Base-by-base conservation (phyloP, 192 early-diverging fungal genomes). In the Umbelopsis sp. region DNA sequence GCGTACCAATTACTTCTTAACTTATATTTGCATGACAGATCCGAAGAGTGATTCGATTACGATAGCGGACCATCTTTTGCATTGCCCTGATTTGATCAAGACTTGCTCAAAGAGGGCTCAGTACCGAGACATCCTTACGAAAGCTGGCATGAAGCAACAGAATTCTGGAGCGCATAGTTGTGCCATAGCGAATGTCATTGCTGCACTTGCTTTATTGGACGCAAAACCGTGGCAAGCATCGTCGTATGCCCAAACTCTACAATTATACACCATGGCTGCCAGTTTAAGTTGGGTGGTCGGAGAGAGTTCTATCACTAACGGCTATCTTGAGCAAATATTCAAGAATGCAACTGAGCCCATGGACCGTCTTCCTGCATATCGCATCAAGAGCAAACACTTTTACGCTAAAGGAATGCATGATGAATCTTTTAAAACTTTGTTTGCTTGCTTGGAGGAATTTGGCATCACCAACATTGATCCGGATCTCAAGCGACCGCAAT, bases 31-130 rank as follows among this genome's bases (percentile, higher is more conserved):
- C 4, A 44, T 66, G 16, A 45, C n/a, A 68, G 70, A 76, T 12
- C 30, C 37, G 2, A 49, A 50, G 20, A 44, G 25, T 8, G 76
- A 77, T 16, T 65, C 27, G 13, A 64, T 77, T 44, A 21, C 66
- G 21, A 61, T 73, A 7, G 50, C 76, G 9, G 76, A 77, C 16
- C 76, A 77, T 69, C 68, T 77, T 21, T 35, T 73, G 25, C 72
- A 77, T 20, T 72, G 71, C 21, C 20, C 68, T 64, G 48, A 66
- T 23, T 23, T 69, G 8, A 50, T 77, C 7, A 21, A 35, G 5
- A 46, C 23, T 22, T 20, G 68, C 12, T 15, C 66, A 18, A 49
- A 77, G 3, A 77, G 49, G 44, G 16, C 55, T 10, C 47, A 49
- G 0, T 77, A 70, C 22, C 52, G 67, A 10, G 67, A 46, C 45